Conservation (phyloP, 768 basidiomycete species). For the Hygrophorus pudorinus region DNA sequence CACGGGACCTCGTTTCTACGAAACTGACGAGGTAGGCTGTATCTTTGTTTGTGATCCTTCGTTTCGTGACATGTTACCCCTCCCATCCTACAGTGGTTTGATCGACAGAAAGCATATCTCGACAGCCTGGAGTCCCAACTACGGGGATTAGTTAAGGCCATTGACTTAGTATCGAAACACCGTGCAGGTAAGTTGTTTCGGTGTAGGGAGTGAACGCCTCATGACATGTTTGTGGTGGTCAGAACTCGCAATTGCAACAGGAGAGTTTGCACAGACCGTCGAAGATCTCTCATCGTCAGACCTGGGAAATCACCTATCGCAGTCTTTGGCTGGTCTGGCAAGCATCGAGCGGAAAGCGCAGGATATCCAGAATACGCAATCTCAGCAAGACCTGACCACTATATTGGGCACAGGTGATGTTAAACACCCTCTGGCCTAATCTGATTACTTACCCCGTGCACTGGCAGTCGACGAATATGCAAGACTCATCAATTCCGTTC, state of each 20-base stretch:
- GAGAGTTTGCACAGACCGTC: conserved; percentile 75
- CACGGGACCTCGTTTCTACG: conserved; percentile 73
- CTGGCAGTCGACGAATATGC: conserved; percentile 78
- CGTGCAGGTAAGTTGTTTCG: conserved; percentile 46
- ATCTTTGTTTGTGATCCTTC: neutral
- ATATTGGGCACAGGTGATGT: conserved; percentile 63
- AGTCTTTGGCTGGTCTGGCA: conserved; percentile 58
- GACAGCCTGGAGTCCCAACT: conserved; percentile 88
- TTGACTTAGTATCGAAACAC: conserved; percentile 78
- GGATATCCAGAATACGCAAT: conserved; percentile 63
- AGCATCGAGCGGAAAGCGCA: conserved; percentile 68
- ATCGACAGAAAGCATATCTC: conserved; percentile 73
- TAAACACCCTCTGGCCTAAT: neutral
- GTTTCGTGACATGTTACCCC: conserved; percentile 1
- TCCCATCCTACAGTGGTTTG: conserved; percentile 70
- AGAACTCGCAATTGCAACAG: conserved; percentile 62
- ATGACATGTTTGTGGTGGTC: neutral
- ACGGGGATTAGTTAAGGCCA: conserved; percentile 75
- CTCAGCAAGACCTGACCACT: conserved; percentile 74
- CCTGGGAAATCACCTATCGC: conserved; percentile 61
- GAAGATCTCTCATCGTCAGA: conserved; percentile 67
- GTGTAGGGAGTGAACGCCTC: neutral
- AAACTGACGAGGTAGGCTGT: conserved; percentile 67
- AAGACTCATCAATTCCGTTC: conserved; percentile 79
- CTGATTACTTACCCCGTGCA: neutral